Base-by-base conservation (phyloP, 192 early-diverging fungal species). In the Coemansia sp. region DNA sequence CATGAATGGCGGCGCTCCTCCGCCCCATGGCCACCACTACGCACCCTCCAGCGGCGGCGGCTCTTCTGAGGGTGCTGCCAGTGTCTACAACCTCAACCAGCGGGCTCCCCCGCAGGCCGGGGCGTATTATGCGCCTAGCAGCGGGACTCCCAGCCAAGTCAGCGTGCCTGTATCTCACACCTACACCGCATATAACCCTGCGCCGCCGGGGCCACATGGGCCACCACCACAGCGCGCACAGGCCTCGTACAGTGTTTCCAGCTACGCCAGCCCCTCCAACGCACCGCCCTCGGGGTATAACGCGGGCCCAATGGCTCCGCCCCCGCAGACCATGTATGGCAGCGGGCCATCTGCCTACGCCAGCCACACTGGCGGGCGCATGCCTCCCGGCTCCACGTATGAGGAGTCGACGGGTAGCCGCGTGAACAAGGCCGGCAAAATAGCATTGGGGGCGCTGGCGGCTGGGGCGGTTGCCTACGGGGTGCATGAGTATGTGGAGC, bases 381-480 rank as follows among this genome's bases (percentile, higher is more conserved):
- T 20, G 43, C n/a, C 18, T 3, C 0, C 16, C 4, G 40, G 40
- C 3, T 3, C 40, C 6, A 0, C 16, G 3, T 46, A 46, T 18
- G 43, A 46, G 18, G 43, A 46, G 51, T 26, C 51, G 28, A 13
- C 51, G 23, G 42, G 36, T 31, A 66, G 40, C 56, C 65, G 70
- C 34, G 46, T 70, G 39, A 67, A 62, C 24, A 67, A 59, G 0
- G 77, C 68, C 5, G 77, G 77, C 24, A 74, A 73, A 28, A 16
- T 63, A 1, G 71, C 71, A 1, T 56, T 71, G 14, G 78, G 78
- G 26, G 70, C 72, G 5, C 37, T 81, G 11, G 78, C 78, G 2
- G 73, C 70, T 4, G 73, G 73, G 1, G 78, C 73, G 0, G 62
- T 81, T 1, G 78, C 73, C 24, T 81, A 81, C 38, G 78, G 78